Percentiles rank a stretch among this genome's conserved stretches.
Evolutionary conservation across 495 filamentous ascomycete genomes (phyloP).

Genomic region (Talaromyces liani): DNA sequence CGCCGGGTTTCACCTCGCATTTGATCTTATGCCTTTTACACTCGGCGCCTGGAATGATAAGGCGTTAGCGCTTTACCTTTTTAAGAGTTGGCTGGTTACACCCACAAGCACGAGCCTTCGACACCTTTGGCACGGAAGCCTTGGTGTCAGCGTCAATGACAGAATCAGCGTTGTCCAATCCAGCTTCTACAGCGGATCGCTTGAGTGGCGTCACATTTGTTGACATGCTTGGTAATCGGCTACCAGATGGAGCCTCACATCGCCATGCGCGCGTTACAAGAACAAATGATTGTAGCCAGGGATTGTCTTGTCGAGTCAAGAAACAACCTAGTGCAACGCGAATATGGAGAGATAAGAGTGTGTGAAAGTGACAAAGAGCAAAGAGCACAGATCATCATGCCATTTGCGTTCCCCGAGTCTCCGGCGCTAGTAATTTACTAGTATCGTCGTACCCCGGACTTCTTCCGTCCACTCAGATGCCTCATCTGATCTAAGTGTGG

Average conservation of each 20-base stretch:
- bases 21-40: slow-evolving; percentile 44
- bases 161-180: slow-evolving; percentile 22
- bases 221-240: slow-evolving; percentile 11
- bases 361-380: not conserved
- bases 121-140: slow-evolving; percentile 29
- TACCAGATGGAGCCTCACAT: not conserved
- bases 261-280: not conserved
- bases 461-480: not conserved
- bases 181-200: slow-evolving; percentile 35
- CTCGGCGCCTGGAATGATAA: slow-evolving; percentile 30
- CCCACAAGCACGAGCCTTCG: slow-evolving; percentile 43
- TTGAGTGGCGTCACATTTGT: slow-evolving; percentile 27
- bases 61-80: not conserved
- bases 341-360: not conserved
- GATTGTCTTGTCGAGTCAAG: too few species aligned
- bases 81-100: slow-evolving; percentile 10
- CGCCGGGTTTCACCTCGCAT: slow-evolving; percentile 37
- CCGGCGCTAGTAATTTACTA: slow-evolving; percentile 3
- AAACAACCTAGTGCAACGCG: too few species aligned
- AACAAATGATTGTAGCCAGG: not conserved
- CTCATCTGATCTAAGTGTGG: not conserved
- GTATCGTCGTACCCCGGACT: not conserved
- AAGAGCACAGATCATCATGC: not conserved
- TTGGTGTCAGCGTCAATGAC: slow-evolving; percentile 1
- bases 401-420: not conserved